Conservation (phyloP, 176 grass and related monocot species). For the Elymus sibiricus region DNA sequence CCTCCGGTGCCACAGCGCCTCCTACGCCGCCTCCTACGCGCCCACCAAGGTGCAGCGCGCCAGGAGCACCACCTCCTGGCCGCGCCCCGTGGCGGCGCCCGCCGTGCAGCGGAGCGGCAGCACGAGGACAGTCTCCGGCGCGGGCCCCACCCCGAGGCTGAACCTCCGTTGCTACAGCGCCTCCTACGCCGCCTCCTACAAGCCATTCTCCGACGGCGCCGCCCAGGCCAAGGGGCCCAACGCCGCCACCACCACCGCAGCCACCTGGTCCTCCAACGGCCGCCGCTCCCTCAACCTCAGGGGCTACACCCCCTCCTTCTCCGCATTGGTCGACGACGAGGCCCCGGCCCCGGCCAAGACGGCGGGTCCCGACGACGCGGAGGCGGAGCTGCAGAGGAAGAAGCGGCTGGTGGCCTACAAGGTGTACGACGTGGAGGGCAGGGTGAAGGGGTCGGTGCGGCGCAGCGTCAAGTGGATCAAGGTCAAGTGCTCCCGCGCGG, state of each 20-base stretch:
- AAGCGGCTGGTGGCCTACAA: constrained; percentile 82
- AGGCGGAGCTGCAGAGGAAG: constrained; percentile 79
- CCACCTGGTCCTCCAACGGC: constrained; percentile 24
- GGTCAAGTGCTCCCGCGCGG: constrained; percentile 52
- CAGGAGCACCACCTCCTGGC: constrained; percentile 22
- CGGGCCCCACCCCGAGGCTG: constrained; percentile 10
- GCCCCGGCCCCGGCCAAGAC: neutral
- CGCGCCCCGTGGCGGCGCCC: neutral
- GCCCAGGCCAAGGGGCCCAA: constrained; percentile 26
- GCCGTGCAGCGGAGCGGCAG: constrained; percentile 31
- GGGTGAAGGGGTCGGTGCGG: constrained; percentile 57
- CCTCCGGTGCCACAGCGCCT: constrained; percentile 58
- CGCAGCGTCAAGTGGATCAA: constrained; percentile 91
- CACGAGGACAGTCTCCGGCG: constrained; percentile 11
- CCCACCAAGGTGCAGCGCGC: constrained; percentile 27
- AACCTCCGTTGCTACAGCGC: constrained; percentile 67
- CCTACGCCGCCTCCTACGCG: constrained; percentile 34
- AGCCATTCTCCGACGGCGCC: constrained; percentile 4
- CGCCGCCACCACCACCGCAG: neutral
- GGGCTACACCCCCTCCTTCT: constrained; percentile 52
- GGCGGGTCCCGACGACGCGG: neutral
- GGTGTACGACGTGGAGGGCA: constrained; percentile 70
- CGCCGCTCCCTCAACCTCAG: constrained; percentile 49
- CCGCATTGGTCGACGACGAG: constrained; percentile 33
- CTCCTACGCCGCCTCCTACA: constrained; percentile 58